Conservation (phyloP, 73 alveolate genomes). For the Paramecium biaurelia region DNA sequence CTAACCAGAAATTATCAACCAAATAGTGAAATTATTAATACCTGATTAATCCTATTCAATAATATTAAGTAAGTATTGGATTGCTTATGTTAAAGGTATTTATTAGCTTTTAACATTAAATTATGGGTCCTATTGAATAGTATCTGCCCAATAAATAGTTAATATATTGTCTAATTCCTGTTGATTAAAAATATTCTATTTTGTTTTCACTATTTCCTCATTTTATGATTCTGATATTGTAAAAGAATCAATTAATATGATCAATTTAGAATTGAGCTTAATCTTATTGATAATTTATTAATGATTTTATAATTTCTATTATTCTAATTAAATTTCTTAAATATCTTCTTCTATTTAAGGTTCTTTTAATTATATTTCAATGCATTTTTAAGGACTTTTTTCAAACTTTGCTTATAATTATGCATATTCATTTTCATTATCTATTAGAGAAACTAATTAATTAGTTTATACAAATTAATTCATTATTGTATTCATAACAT, state of each 20-base stretch:
- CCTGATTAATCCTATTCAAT: neutral
- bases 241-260: neutral
- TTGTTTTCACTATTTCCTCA: neutral
- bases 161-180: neutral
- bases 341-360: too few relatives aligned
- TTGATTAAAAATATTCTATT: neutral
- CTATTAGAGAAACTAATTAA: neutral
- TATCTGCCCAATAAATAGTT: neutral
- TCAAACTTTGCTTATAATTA: neutral
- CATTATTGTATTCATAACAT: neutral
- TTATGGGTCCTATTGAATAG: neutral
- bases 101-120: neutral
- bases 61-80: neutral
- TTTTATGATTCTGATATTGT: neutral
- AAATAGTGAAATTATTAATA: neutral
- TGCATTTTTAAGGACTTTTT: neutral
- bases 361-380: too few relatives aligned
- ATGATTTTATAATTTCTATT: neutral
- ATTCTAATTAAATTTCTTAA: neutral
- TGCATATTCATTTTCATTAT: neutral
- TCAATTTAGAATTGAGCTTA: neutral
- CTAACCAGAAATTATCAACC: neutral
- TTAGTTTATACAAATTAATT: neutral
- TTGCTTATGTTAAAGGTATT: neutral
- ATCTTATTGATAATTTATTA: neutral